Base-by-base conservation (phyloP, 2,329 filamentous ascomycete species). In the Calonectria hongkongensis region DNA sequence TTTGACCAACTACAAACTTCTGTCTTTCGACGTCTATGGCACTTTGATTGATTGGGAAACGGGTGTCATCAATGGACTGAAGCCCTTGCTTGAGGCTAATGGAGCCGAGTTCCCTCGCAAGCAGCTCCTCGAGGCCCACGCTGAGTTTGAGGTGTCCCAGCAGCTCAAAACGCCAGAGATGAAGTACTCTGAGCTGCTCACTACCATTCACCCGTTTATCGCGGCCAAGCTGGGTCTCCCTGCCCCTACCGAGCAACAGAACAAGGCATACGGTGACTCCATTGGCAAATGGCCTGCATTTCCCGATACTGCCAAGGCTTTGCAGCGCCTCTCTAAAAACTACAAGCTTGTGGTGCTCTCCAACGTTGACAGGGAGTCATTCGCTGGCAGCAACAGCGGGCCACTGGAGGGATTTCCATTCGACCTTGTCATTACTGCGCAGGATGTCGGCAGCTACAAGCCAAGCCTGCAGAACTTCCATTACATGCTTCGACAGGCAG, bases 21-120 rank as follows among this genome's bases (percentile, higher is more conserved):
- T 95, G 62, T 92, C 91, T 76, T 95, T 96, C 83, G 94, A 97
- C 82, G 91, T 94, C 85, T 96, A 94, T 82, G 94, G 94, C 81
- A 96, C 94, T 0, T 88, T 96, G 2, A 91, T 96, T 70, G 93
- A 96, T 85, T 95, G 93, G 94, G 93, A 95, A 83, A 82, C 86
- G 3, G 93, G 93, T 63, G 89, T 95, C 67, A 81, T 90, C 54
- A 74, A 83, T 2, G 87, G 89, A 3, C 86, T 95, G 4, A 81
- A 84, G 47, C 87, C 90, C 0, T 81, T 90, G 15, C 83, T 90
- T 41, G 80, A 87, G 33, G 64, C 74, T 6, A 78, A 78, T 70
- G 71, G 74, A 16, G 70, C 75, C 21, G 67, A 82, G 0, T 80
- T 84, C 69, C 80, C 81, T 47, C 81, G 84, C 28, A 75, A 84